A percentile compares a stretch with the other conserved stretches of the same genome.
Evolutionary conservation across 495 filamentous ascomycete species (phyloP).

Genomic region (Massariosphaeria phaeospora): DNA sequence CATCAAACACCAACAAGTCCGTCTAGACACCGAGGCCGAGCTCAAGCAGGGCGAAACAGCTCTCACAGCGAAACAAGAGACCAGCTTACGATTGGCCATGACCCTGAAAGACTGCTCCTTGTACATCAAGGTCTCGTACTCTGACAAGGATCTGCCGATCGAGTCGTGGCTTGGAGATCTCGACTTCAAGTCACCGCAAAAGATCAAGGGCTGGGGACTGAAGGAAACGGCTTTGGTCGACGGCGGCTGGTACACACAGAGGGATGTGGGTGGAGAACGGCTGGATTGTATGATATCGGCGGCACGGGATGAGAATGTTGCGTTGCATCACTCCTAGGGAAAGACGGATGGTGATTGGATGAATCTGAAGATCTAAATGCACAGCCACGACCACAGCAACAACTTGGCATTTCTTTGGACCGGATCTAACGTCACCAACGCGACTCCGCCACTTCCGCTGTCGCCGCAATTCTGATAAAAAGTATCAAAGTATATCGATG

Average conservation of each 20-base stretch:
- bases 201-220: conserved; percentile 68
- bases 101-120: conserved; percentile 84
- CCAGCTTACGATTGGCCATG: conserved; percentile 57
- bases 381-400: too few relatives aligned
- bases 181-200: conserved; percentile 75
- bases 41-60: conserved; percentile 37
- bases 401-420: too few relatives aligned
- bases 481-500: too few relatives aligned
- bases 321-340: not conserved
- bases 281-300: not conserved
- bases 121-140: conserved; percentile 55
- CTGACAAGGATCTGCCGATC: conserved; percentile 37
- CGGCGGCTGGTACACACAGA: conserved; percentile 16
- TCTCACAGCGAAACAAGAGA: not conserved
- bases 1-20: conserved; percentile 48
- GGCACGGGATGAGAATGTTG: not conserved
- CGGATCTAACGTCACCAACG: too few relatives aligned
- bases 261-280: not conserved
- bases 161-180: conserved; percentile 80
- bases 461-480: too few relatives aligned
- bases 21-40: conserved; percentile 48
- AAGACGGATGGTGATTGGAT: too few relatives aligned
- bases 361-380: too few relatives aligned
- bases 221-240: conserved; percentile 37
- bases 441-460: too few relatives aligned